A percentile compares a stretch with the other conserved stretches of the same genome.
Conservation (phyloP, 441 rosid genomes). For the Lepidium campestre region DNA sequence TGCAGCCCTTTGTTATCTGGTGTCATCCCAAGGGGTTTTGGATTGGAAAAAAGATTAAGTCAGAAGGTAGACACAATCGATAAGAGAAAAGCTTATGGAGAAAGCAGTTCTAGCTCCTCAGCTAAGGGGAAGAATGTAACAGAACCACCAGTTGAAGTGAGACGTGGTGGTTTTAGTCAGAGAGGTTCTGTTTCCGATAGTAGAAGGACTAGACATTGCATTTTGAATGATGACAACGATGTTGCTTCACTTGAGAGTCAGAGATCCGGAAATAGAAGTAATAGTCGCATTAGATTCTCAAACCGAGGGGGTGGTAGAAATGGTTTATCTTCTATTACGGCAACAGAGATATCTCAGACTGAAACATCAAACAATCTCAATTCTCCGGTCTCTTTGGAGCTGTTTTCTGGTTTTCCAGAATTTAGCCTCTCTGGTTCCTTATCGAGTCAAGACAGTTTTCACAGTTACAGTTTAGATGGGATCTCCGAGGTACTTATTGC, state of each 20-base stretch:
- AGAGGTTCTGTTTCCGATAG: slow-evolving; percentile 60
- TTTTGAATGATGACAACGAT: slow-evolving; percentile 37
- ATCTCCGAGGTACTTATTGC: slow-evolving; percentile 75
- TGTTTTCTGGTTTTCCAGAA: slow-evolving; percentile 56
- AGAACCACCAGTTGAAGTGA: slow-evolving; percentile 40
- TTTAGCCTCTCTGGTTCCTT: slow-evolving; percentile 38
- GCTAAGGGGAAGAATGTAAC: slow-evolving; percentile 48
- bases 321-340: slow-evolving; percentile 21
- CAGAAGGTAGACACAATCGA: slow-evolving; percentile 35
- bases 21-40: slow-evolving; percentile 41
- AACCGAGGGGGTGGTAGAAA: slow-evolving; percentile 46
- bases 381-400: slow-evolving; percentile 44
- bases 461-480: slow-evolving; percentile 64
- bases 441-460: slow-evolving; percentile 47
- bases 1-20: slow-evolving; percentile 53
- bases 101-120: slow-evolving; percentile 69
- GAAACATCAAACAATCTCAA: slow-evolving; percentile 37
- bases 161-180: slow-evolving; percentile 31
- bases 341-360: slow-evolving; percentile 40
- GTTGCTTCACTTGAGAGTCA: slow-evolving; percentile 47
- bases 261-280: slow-evolving; percentile 37
- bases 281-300: slow-evolving; percentile 36
- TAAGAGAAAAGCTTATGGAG: slow-evolving; percentile 53
- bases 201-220: slow-evolving; percentile 45
- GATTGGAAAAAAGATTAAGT: slow-evolving; percentile 41